Conservation (phyloP, 2,329 filamentous ascomycete species). For the Elsinoe batatas region DNA sequence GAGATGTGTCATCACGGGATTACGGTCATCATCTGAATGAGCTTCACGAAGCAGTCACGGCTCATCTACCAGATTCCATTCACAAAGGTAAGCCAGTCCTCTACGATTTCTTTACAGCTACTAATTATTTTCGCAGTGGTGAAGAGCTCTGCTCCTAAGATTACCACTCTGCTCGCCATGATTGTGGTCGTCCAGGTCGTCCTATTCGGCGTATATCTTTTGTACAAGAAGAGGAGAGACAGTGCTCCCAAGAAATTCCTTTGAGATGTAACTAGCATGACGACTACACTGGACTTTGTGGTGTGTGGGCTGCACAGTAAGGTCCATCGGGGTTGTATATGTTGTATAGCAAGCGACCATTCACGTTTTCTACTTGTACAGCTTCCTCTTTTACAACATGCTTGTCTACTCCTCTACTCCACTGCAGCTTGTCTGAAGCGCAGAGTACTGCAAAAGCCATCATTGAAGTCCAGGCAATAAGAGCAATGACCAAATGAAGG, state of each 20-base stretch:
- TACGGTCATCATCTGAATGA: constrained; percentile 46
- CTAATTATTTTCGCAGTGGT: constrained; percentile 36
- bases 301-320: too few relatives aligned
- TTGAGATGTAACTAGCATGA: constrained; percentile 29
- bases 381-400: too few relatives aligned
- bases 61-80: constrained; percentile 42
- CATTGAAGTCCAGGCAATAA: too few relatives aligned
- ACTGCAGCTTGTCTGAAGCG: too few relatives aligned
- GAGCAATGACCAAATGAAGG: too few relatives aligned
- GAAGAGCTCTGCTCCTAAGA: constrained; percentile 43
- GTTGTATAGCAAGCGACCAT: constrained; percentile 1
- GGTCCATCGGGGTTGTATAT: neutral
- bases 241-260: constrained; percentile 86
- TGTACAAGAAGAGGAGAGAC: constrained; percentile 70
- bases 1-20: constrained; percentile 47
- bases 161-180: constrained; percentile 56
- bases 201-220: constrained; percentile 57
- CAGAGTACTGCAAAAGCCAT: too few relatives aligned
- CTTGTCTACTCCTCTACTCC: too few relatives aligned
- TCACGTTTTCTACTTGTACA: neutral
- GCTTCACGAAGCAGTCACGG: constrained; percentile 44
- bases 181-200: constrained; percentile 66
- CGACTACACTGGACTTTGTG: too few relatives aligned
- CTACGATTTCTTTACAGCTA: neutral
- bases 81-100: constrained; percentile 37